Conservation (phyloP, 129 eudicot species). For the Flaveria sonorensis region DNA sequence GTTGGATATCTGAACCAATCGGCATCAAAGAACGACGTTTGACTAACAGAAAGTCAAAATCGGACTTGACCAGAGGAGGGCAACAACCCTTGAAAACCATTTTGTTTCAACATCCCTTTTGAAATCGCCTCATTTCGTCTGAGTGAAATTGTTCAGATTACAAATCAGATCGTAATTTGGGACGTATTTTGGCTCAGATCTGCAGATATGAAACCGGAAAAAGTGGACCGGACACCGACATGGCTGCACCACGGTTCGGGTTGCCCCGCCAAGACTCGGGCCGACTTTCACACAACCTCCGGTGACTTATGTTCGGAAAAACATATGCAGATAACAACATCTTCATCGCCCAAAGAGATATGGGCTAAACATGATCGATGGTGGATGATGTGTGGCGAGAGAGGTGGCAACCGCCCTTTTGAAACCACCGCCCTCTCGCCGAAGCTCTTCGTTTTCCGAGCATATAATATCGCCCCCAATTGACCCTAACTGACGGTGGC, state of each 20-base stretch:
- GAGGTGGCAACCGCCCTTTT: slow-evolving; percentile 9
- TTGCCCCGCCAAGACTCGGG: slow-evolving; percentile 33
- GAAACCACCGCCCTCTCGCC: neutral
- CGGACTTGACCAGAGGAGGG: too few species aligned
- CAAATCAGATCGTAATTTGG: too few species aligned
- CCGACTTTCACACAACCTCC: neutral
- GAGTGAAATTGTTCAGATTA: too few species aligned
- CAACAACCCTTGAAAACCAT: too few species aligned
- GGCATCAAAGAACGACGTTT: slow-evolving; percentile 1
- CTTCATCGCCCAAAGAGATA: neutral
- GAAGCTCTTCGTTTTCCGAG: neutral
- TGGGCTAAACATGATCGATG: neutral
- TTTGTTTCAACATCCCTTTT: too few species aligned
- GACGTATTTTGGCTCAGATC: neutral
- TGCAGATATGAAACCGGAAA: neutral
- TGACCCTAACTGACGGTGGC: too few species aligned
- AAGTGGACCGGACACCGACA: neutral
- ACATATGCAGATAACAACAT: neutral
- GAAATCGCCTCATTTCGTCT: too few species aligned
- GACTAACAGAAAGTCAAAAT: neutral
- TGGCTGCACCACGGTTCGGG: slow-evolving; percentile 21
- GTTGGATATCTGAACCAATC: too few species aligned
- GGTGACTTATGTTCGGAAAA: neutral
- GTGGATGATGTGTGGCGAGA: neutral
- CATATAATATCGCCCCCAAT: too few species aligned